Conservation (phyloP, 2,329 filamentous ascomycete genomes). For the Botrytis galanthina region DNA sequence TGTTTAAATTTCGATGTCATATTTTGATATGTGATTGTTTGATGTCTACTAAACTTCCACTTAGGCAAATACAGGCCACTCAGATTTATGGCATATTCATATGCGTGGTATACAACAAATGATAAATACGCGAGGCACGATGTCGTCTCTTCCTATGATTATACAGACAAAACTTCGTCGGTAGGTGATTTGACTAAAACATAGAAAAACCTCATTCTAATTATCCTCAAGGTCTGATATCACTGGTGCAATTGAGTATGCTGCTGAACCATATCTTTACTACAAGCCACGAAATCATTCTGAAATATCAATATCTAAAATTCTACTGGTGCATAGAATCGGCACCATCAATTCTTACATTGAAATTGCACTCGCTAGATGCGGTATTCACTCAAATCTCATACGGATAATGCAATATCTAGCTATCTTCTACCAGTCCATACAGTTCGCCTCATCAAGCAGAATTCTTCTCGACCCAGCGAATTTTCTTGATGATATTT, state of each 20-base stretch:
- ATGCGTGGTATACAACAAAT: conserved; percentile 32
- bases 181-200: conserved; percentile 8
- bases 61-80: conserved; percentile 28
- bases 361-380: not conserved
- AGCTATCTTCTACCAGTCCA: conserved; percentile 25
- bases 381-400: conserved; percentile 20
- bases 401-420: conserved; percentile 23
- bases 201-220: not conserved
- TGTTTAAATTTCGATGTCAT: not conserved
- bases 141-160: conserved; percentile 20
- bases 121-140: conserved; percentile 18
- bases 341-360: conserved; percentile 1
- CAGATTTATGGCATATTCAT: conserved; percentile 28
- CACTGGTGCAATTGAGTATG: conserved; percentile 32
- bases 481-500: conserved; percentile 27
- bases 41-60: not conserved
- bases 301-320: conserved; percentile 22
- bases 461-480: conserved; percentile 21
- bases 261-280: conserved; percentile 24
- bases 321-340: conserved; percentile 10
- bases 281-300: conserved; percentile 15
- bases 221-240: conserved; percentile 27
- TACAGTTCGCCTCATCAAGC: conserved; percentile 19
- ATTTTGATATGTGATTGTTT: not conserved
- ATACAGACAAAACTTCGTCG: conserved; percentile 29